These are phyloP conservation scores for Fusarium tjaetaba DNA, from an alignment of 2,329 filamentous ascomycete genomes.

Conservation along the genomic window DNA sequence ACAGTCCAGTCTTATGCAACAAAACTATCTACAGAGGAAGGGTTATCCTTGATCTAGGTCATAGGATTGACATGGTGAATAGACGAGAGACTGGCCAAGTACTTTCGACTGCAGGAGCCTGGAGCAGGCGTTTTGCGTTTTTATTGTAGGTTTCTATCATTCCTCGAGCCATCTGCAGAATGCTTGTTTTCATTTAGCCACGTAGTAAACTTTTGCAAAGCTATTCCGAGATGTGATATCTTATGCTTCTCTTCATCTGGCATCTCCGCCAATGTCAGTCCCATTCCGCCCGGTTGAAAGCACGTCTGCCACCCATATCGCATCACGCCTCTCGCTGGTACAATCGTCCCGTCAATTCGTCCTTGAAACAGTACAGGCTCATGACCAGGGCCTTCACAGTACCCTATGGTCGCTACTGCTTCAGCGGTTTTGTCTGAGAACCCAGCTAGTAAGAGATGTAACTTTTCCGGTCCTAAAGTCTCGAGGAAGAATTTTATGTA, in stretches of 20 bases:
- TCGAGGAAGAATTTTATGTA: not conserved
- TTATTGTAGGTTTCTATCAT: fast-evolving
- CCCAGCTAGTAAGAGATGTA: not conserved
- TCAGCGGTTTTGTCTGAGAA: not conserved
- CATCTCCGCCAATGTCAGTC: not conserved
- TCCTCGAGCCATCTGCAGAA: no score
- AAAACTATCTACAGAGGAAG: not conserved
- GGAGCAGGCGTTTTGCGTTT: fast-evolving
- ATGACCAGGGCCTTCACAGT: not conserved
- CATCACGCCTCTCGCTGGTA: not conserved
- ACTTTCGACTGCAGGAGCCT: fast-evolving
- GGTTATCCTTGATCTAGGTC: not conserved
- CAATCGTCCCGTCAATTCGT: not conserved
- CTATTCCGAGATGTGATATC: not conserved
- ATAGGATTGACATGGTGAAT: not conserved
- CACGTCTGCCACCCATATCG: not conserved
- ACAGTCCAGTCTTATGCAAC: no score
- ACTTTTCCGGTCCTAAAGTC: not conserved
- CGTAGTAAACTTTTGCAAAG: not conserved
- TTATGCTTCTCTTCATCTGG: not conserved
- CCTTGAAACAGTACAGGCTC: not conserved
- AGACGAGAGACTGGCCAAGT: fast-evolving
- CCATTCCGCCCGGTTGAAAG: not conserved
- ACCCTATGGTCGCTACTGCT: not conserved
- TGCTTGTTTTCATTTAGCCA: not conserved